Evolutionary conservation across 1,139 yeast genomes (phyloP), one percentile per base, ranked within the genome.

Genomic region (Taphrina pruni): DNA sequence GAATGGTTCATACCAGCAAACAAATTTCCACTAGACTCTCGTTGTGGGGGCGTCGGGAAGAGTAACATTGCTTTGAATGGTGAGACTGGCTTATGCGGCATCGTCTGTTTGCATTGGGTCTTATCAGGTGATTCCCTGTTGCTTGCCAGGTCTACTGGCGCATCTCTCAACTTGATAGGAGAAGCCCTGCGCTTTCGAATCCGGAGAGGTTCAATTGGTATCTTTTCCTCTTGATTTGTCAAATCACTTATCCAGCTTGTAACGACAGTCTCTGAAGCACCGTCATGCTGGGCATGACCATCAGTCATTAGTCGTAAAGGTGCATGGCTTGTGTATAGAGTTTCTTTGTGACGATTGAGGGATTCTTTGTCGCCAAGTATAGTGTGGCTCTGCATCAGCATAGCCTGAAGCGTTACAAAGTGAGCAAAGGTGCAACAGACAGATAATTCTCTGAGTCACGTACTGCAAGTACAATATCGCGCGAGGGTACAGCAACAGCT

Each of bases 131-230:
- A 45, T 6, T 14, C 6, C 20, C 8, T n/a, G 8, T n/a, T n/a
- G 48, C 48, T 45, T n/a, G n/a, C 48, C 8, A 45, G 48, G 8
- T 12, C 48, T 14, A 1, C 21, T 7, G 36, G n/a, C 20, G 54
- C 1, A 20, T n/a, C 8, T 2, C 36, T 8, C 4, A 26, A n/a
- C 54, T 50, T 50, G 54, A 50, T 21, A 20, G 54, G 54, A 6
- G 54, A 50, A 8, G 54, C 8, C 21, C 54, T 50, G 12, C 54
- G 54, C 54, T 50, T 50, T 2, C 36, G 36, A 21, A 50, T 50
- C 2, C 54, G 54, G 14, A 50, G n/a, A 8, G 54, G 54, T 21
- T 50, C 54, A 21, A 50, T 50, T n/a, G n/a, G 6, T 9, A 11
- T 50, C 35, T 17, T 20, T 35, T 26, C 36, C 21, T 8, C n/a